Evolutionary conservation across 106 monocot species (phyloP), one percentile per base, ranked within the genome.

Genomic region (Amphibolis antarctica): DNA sequence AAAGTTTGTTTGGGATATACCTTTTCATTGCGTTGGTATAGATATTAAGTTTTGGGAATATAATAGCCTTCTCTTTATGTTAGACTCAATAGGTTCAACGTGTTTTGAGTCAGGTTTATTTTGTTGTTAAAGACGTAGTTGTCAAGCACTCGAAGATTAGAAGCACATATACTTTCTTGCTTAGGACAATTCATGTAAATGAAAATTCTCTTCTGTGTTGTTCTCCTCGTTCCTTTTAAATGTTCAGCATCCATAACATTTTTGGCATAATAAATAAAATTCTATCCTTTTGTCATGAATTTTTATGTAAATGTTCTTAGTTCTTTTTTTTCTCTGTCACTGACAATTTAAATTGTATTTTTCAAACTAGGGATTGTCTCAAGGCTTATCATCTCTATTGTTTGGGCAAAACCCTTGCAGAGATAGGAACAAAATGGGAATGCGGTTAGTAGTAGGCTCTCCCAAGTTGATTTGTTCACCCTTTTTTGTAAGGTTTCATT

Each of bases 321-420:
- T 5, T 28, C 1, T 31, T 28, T 59, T 31, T 59, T 18, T 31
- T 31, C 9, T 30, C 6, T 30, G 29, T 14, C 1, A 59, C 28
- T 18, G 7, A 42, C 27, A 15, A 18, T 36, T 6, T 63, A 53
- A 5, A 60, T 68, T 48, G 62, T 26, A 10, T 47, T 23, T 53
- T 64, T 66, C 62, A 4, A 24, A 56, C 11, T 71, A 90, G 90
- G 53, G 77, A 73, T 50, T 90, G 90, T 53, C 75, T 82, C 56
- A 90, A 90, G 63, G 77, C 78, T 21, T 90, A 86, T 62, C 90
- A 90, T 76, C 74, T 78, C 54, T 24, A 73, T 6, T 90, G 90
- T 60, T 65, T 83, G 64, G 67, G 49, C 42, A 86, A 79, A 78
- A 73, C 69, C 22, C 78, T 90, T 78, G 43, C 83, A 23, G 78